Conservation (phyloP, 306 rosid genomes). For the Vigna angularis region DNA sequence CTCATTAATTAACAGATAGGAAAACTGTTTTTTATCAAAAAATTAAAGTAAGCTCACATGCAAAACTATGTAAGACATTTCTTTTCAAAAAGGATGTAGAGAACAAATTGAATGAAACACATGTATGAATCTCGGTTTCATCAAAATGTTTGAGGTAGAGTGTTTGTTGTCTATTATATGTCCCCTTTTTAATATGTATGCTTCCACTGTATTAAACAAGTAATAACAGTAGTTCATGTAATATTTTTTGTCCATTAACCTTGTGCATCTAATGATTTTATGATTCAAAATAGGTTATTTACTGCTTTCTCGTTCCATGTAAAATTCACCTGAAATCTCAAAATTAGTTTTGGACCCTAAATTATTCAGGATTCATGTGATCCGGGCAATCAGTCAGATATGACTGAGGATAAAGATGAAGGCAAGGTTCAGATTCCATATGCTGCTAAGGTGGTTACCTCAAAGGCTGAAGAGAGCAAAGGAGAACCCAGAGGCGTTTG, state of each 20-base stretch:
- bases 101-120: conserved; percentile 20
- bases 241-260: not conserved
- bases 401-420: conserved; percentile 84
- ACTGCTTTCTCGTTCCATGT: conserved; percentile 18
- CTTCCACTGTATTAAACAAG: conserved; percentile 28
- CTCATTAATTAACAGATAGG: not conserved
- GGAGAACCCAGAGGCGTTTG: conserved; percentile 38
- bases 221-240: conserved; percentile 12
- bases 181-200: conserved; percentile 6
- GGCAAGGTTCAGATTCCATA: conserved; percentile 59
- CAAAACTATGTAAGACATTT: not conserved
- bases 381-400: conserved; percentile 85
- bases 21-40: not conserved
- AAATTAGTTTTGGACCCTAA: conserved; percentile 42
- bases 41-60: conserved; percentile 5
- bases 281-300: conserved; percentile 30
- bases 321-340: conserved; percentile 24
- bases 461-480: conserved; percentile 54
- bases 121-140: conserved; percentile 20
- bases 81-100: not conserved
- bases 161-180: conserved; percentile 9
- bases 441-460: conserved; percentile 42
- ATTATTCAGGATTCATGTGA: conserved; percentile 77
- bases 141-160: conserved; percentile 27
- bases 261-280: conserved; percentile 35